These are phyloP conservation scores for Haplographium delicatum DNA, from an alignment of 495 filamentous ascomycete genomes.

Conservation along the genomic window DNA sequence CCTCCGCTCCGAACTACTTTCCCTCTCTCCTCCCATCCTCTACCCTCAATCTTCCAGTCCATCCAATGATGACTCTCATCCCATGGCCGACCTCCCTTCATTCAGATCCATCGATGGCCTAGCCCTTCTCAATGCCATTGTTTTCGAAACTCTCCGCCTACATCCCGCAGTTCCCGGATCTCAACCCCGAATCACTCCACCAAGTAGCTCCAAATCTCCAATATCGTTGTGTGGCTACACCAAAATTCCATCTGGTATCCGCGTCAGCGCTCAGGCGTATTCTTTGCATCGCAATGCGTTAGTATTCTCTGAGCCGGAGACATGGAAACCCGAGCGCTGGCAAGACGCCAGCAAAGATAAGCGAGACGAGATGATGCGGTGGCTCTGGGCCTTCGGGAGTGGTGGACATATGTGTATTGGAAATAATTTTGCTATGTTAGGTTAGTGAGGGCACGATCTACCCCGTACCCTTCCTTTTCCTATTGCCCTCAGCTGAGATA, in stretches of 20 bases:
- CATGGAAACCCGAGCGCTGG: slow-evolving; percentile 60
- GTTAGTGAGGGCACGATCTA: slow-evolving; percentile 36
- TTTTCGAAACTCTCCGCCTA: slow-evolving; percentile 70
- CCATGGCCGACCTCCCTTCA: slow-evolving; percentile 32
- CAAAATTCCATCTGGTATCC: slow-evolving; percentile 52
- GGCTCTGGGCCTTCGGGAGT: slow-evolving; percentile 83
- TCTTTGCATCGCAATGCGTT: slow-evolving; percentile 58
- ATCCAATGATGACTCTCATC: slow-evolving; percentile 6
- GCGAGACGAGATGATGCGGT: slow-evolving; percentile 43
- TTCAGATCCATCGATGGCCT: slow-evolving; percentile 59
- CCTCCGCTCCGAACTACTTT: slow-evolving; percentile 56
- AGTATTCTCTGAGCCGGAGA: slow-evolving; percentile 53
- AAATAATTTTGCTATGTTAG: slow-evolving; percentile 66
- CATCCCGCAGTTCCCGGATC: slow-evolving; percentile 72
- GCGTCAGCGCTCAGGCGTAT: slow-evolving; percentile 62
- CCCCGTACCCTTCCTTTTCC: neutral
- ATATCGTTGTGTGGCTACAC: slow-evolving; percentile 48
- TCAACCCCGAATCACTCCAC: slow-evolving; percentile 65
- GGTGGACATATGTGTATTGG: slow-evolving; percentile 82
- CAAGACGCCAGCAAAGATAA: slow-evolving; percentile 34
- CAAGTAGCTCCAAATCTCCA: slow-evolving; percentile 3
- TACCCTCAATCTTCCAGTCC: slow-evolving; percentile 17
- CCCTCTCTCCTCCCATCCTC: slow-evolving; percentile 29
- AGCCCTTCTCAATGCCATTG: slow-evolving; percentile 63
- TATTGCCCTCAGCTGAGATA: neutral